Evolutionary conservation across 495 filamentous ascomycete species (phyloP).

Genomic region (Xylaria longipes): DNA sequence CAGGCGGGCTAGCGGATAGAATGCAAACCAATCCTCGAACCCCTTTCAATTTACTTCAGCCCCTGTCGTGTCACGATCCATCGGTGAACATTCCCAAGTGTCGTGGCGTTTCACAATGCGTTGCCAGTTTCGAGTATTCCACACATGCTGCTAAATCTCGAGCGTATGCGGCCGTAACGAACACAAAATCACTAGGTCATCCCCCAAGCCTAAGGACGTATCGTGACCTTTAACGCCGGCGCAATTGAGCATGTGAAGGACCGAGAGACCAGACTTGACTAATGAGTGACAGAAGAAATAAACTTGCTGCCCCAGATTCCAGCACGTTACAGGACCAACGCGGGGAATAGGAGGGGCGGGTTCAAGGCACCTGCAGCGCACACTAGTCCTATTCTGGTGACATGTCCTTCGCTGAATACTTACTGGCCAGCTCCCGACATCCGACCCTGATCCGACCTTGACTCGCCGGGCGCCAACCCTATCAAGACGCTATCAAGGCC

Average conservation of each 20-base stretch:
- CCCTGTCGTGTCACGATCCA: slow-evolving; percentile 14
- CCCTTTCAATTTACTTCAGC: slow-evolving; percentile 20
- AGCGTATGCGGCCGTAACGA: neutral
- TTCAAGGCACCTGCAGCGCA: neutral
- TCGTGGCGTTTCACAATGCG: neutral
- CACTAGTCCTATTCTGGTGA: slow-evolving; percentile 1
- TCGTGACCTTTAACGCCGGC: slow-evolving; percentile 21
- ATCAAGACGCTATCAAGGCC: slow-evolving; percentile 10
- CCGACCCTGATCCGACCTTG: slow-evolving; percentile 15
- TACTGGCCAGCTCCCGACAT: slow-evolving; percentile 5
- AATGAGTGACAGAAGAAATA: slow-evolving; percentile 15
- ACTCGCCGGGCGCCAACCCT: neutral
- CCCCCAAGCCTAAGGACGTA: slow-evolving; percentile 5
- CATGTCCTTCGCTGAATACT: slow-evolving; percentile 2
- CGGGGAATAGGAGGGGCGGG: slow-evolving; percentile 19
- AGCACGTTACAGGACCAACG: slow-evolving; percentile 6
- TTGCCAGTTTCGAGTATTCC: slow-evolving; percentile 1
- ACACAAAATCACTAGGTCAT: slow-evolving; percentile 1
- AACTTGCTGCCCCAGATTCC: slow-evolving; percentile 18
- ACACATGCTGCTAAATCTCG: neutral
- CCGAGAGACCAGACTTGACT: slow-evolving; percentile 22
- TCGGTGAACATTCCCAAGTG: neutral
- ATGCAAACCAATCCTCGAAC: slow-evolving; percentile 16
- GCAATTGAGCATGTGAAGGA: slow-evolving; percentile 21
- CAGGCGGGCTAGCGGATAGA: neutral